Base-by-base conservation (phyloP, 305 asterid species). In the Fraxinus platypoda region DNA sequence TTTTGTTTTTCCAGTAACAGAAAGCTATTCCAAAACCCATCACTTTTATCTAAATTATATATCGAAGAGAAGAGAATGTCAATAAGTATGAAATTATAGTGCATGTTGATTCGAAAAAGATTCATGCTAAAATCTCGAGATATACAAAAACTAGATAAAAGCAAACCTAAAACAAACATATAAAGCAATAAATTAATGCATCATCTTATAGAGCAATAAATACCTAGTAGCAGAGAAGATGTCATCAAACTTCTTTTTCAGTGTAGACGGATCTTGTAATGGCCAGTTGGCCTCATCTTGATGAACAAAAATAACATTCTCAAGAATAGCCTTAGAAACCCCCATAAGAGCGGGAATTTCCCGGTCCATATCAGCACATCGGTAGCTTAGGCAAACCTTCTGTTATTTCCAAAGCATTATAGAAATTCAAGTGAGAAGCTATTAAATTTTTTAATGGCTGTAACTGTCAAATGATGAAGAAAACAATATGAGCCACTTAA, bases 251-350 rank as follows among this genome's bases (percentile, higher is more conserved):
- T 94, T 96, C 88, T 94, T 94, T 88, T 96, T 96, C 84, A 96
- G 87, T 0, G 97, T 93, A 71, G 97, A 87, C 62, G 99, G 93
- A 81, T 96, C 99, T 88, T 96, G 98, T 86, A 96, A 87, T 38
- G 99, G 99, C 99, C 99, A 96, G 87, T 94, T 94, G 54, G 99
- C 99, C 89, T 96, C 99, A 83, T 96, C 99, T 89, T 96, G 99
- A 86, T 96, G 99, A 70, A 92, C 99, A 90, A 96, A 96, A 83
- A 96, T 94, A 78, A 96, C 98, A 88, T 93, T 96, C 89, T 96
- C 99, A 37, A 96, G 93, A 85, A 96, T 88, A 79, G 99, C 98
- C 92, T 96, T 96, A 9, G 98, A 96, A 68, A 96, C 99, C 59
- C 98, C 99, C 99, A 96, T 96, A 81, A 96, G 93, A 81, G 98